These are phyloP conservation scores for Geosmithia putterillii DNA, from an alignment of 2,329 filamentous ascomycete species.

Conservation along the genomic window DNA sequence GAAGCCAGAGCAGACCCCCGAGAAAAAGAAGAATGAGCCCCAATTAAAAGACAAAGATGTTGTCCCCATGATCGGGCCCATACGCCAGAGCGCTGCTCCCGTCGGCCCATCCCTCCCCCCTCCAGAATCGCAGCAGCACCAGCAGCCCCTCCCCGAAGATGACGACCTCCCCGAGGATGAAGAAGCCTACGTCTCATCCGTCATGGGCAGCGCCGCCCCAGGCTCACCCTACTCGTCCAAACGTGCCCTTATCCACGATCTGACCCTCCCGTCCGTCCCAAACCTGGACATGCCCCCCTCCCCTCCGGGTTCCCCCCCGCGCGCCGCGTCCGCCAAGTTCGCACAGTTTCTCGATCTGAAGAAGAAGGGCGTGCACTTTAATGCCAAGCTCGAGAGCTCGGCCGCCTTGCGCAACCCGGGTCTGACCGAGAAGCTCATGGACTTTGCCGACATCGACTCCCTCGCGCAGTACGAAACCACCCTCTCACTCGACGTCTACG, in stretches of 20 bases:
- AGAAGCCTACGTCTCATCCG: not conserved
- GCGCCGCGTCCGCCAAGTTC: constrained; percentile 51
- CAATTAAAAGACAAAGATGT: not conserved
- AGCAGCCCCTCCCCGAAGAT: constrained; percentile 1
- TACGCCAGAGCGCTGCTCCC: constrained; percentile 8
- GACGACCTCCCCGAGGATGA: not conserved
- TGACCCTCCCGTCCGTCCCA: constrained; percentile 61
- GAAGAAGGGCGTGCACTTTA: constrained; percentile 66
- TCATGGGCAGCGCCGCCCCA: constrained; percentile 11
- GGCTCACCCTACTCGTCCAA: constrained; percentile 56
- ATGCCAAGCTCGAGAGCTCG: constrained; percentile 56
- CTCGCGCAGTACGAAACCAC: constrained; percentile 56
- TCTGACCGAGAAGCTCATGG: constrained; percentile 59
- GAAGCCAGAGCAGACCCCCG: not conserved
- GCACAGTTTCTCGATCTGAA: constrained; percentile 67
- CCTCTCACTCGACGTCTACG: constrained; percentile 41
- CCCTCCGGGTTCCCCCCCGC: constrained; percentile 48
- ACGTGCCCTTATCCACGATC: constrained; percentile 52
- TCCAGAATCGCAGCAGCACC: constrained; percentile 6
- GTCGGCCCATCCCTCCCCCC: constrained; percentile 27
- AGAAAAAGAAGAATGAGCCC: not conserved
- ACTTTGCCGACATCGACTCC: constrained; percentile 42
- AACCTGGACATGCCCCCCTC: constrained; percentile 66
- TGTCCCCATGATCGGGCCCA: not conserved
- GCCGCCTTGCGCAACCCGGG: constrained; percentile 59